These are phyloP conservation scores for Lentinula boryana DNA, from an alignment of 768 basidiomycete genomes.

Conservation along the genomic window DNA sequence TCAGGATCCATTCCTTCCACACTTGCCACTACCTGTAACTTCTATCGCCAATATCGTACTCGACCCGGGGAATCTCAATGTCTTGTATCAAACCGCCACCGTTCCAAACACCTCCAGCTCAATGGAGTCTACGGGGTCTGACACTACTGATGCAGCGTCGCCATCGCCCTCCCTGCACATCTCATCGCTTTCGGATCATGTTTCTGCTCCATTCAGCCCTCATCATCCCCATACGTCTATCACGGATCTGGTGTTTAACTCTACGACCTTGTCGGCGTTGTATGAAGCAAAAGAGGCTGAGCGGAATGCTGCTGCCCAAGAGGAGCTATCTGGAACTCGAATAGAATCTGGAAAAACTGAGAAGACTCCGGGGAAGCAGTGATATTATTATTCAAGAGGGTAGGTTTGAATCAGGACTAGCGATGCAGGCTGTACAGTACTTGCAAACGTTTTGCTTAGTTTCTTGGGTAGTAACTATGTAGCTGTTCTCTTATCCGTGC, in stretches of 20 bases:
- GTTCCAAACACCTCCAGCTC: background rate
- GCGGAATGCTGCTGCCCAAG: background rate
- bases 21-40: background rate
- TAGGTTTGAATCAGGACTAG: too few relatives aligned
- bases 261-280: constrained; percentile 1
- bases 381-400: background rate
- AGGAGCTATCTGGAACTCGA: background rate
- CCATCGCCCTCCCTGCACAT: background rate
- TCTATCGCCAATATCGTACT: constrained; percentile 2
- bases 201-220: too few relatives aligned
- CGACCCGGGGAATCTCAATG: background rate
- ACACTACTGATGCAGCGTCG: background rate
- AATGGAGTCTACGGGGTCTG: background rate
- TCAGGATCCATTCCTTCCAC: background rate
- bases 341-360: too few relatives aligned
- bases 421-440: too few relatives aligned
- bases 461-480: too few relatives aligned
- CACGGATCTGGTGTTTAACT: background rate
- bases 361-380: too few relatives aligned
- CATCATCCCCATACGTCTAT: background rate
- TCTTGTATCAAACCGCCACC: background rate
- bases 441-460: too few relatives aligned
- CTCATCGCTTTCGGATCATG: background rate
- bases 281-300: constrained; percentile 1
- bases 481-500: too few relatives aligned